Conservation (phyloP, 305 asterid genomes). For the Fraxinus angustifolia region DNA sequence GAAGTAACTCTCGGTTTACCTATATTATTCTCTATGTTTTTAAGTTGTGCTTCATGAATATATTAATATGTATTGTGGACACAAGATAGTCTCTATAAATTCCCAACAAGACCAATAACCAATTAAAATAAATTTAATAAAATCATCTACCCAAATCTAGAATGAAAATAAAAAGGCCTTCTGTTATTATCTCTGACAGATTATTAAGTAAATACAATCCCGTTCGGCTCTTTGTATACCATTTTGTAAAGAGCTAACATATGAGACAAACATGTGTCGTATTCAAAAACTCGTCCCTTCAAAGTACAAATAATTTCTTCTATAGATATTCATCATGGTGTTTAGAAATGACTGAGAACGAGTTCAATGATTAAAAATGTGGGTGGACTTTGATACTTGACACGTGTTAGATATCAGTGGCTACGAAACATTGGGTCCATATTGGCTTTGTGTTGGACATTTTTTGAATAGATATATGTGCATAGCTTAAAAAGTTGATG, state of each 20-base stretch:
- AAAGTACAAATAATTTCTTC: background rate
- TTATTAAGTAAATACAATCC: background rate
- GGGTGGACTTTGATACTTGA: too few species aligned
- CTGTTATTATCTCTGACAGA: background rate
- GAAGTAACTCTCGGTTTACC: too few species aligned
- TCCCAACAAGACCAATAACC: background rate
- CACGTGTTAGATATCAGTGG: too few species aligned
- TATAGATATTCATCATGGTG: background rate
- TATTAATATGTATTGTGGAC: too few species aligned
- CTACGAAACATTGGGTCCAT: too few species aligned
- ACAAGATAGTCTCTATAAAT: too few species aligned
- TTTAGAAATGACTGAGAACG: background rate
- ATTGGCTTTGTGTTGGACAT: too few species aligned
- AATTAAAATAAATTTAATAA: background rate
- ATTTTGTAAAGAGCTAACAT: constrained; percentile 12
- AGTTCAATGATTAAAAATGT: too few species aligned
- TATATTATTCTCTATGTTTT: too few species aligned
- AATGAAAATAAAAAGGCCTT: constrained; percentile 1
- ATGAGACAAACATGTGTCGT: constrained; percentile 1
- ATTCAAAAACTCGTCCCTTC: background rate
- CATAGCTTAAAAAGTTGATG: too few species aligned
- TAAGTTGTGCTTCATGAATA: too few species aligned
- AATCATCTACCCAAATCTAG: background rate
- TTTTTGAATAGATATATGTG: too few species aligned
- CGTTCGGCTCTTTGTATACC: background rate